These are phyloP conservation scores for Metarhizium brunneum DNA, from an alignment of 2,329 filamentous ascomycete genomes.

Conservation along the genomic window DNA sequence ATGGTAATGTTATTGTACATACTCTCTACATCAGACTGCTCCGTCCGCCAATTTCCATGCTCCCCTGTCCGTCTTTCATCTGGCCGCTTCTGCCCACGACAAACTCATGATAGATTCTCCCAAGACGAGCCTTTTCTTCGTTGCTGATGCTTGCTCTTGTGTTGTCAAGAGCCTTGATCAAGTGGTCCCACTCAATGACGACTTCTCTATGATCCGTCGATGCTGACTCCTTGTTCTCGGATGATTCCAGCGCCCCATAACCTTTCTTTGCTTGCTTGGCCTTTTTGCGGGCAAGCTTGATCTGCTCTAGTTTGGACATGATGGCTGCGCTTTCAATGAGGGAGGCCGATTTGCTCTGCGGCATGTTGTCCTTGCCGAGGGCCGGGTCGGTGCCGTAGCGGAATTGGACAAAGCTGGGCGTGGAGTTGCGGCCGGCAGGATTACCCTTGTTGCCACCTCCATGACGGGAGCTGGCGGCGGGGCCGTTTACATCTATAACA, in stretches of 20 bases:
- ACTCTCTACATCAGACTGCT: conserved; percentile 78
- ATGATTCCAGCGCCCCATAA: conserved; percentile 9
- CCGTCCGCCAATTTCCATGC: conserved; percentile 83
- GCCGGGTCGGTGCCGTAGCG: conserved; percentile 58
- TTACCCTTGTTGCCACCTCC: conserved; percentile 24
- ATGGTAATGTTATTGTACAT: neutral
- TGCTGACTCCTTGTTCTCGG: conserved; percentile 8
- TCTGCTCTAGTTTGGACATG: conserved; percentile 68
- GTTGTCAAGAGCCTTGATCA: conserved; percentile 64
- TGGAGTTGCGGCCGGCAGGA: conserved; percentile 17
- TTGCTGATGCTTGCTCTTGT: conserved; percentile 77
- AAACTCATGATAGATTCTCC: conserved; percentile 85
- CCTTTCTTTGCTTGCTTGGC: conserved; percentile 25
- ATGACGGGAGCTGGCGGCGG: conserved; percentile 25
- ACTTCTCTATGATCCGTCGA: conserved; percentile 52
- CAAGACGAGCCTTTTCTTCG: conserved; percentile 65
- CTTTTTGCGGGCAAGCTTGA: conserved; percentile 59
- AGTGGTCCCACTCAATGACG: conserved; percentile 74
- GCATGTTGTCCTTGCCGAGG: conserved; percentile 28
- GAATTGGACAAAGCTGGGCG: conserved; percentile 68
- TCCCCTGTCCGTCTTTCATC: conserved; percentile 87
- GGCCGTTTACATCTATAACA: conserved; percentile 54
- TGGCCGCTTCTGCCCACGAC: conserved; percentile 87
- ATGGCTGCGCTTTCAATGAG: conserved; percentile 73
- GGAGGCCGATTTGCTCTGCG: conserved; percentile 41